Evolutionary conservation across 768 basidiomycete genomes (phyloP).

Genomic region (Podaxis pistillaris): DNA sequence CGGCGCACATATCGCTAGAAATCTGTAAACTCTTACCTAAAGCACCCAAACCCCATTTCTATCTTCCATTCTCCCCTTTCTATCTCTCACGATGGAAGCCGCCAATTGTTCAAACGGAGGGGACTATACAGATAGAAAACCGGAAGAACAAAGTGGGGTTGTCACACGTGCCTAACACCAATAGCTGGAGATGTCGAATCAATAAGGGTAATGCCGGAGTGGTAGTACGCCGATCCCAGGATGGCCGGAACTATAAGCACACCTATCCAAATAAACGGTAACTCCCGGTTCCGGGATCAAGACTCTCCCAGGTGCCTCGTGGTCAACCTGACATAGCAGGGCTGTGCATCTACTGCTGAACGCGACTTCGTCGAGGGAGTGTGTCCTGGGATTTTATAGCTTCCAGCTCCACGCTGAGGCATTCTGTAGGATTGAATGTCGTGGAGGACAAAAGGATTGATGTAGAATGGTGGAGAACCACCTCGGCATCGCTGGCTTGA

Average conservation of each 20-base stretch:
- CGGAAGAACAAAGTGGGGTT: neutral
- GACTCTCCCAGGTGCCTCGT: conserved; percentile 5
- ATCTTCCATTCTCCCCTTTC: conserved; percentile 1
- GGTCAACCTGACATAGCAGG: neutral
- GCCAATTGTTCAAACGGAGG: neutral
- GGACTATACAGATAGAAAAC: neutral
- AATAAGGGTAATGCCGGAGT: neutral
- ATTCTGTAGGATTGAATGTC: neutral
- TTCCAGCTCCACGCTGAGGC: neutral
- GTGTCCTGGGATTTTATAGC: neutral
- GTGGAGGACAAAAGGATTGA: neutral
- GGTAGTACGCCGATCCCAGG: conserved; percentile 6
- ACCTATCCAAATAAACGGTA: neutral
- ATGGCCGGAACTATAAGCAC: neutral
- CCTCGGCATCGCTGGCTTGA: neutral
- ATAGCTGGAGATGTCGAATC: neutral
- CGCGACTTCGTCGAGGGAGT: neutral
- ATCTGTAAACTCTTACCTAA: neutral
- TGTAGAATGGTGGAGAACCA: neutral
- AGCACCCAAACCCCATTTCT: neutral
- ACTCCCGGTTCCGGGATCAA: neutral
- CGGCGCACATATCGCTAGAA: neutral
- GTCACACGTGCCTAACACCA: neutral
- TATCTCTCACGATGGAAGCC: neutral
- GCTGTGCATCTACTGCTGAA: neutral